Percentiles rank a stretch among this genome's conserved stretches.
Evolutionary conservation across 2,329 filamentous ascomycete species (phyloP).

Genomic region (Nannizziopsis arthrosporioides): DNA sequence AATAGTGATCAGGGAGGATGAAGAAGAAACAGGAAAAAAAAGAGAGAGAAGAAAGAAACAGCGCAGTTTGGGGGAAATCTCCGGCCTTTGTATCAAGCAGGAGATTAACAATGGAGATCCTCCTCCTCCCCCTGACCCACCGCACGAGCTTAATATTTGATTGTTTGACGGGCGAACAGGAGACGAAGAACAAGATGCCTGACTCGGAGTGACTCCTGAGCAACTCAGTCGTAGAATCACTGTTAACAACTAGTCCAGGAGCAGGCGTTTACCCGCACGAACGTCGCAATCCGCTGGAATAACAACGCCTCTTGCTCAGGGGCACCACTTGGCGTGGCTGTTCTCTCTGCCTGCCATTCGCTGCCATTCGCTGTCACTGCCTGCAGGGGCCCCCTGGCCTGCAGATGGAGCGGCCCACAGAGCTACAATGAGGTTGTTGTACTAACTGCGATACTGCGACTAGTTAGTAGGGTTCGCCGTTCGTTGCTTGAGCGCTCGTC

Average conservation of each 20-base stretch:
- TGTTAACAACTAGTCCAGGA: not conserved
- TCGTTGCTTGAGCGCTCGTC: not conserved
- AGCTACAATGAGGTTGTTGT: not conserved
- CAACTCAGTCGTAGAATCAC: too few species aligned
- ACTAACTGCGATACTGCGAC: too few species aligned
- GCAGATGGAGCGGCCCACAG: not conserved
- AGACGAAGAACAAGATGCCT: too few species aligned
- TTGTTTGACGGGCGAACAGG: too few species aligned
- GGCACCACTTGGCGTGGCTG: constrained; percentile 1
- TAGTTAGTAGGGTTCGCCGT: not conserved
- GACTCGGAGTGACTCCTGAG: too few species aligned
- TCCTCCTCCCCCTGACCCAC: constrained; percentile 10
- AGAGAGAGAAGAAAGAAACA: constrained; percentile 19
- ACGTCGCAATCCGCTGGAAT: too few species aligned
- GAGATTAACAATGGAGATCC: constrained; percentile 17
- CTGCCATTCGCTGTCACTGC: constrained; percentile 2
- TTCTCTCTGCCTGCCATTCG: not conserved
- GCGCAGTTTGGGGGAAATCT: constrained; percentile 9
- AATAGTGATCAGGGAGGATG: constrained; percentile 23
- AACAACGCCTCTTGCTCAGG: constrained; percentile 1
- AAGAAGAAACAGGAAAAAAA: constrained; percentile 20
- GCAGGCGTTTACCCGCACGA: too few species aligned
- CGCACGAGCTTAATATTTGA: too few species aligned
- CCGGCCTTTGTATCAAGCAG: constrained; percentile 16
- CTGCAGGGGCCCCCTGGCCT: not conserved